Evolutionary conservation across 1,284 basidiomycete genomes (phyloP), one percentile per base, ranked within the genome.

Genomic region (Ceratobasidium papillatum): DNA sequence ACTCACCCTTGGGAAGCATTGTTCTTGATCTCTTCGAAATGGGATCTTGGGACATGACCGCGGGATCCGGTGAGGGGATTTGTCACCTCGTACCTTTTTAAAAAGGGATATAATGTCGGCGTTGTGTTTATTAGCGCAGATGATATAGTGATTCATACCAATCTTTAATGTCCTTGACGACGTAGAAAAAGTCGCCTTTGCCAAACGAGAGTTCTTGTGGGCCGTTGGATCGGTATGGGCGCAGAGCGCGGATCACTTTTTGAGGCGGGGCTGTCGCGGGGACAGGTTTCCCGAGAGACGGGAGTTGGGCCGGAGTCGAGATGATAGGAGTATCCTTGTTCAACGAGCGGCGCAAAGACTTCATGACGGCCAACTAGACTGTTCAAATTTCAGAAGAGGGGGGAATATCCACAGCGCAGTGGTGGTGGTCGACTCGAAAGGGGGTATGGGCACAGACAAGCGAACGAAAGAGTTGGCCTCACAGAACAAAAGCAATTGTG

Each of bases 121-220:
- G 5, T 85, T 87, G 30, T 85, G 81, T 56, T n/a, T n/a, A n/a
- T n/a, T 84, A 81, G 63, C 62, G 17, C 17, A 34, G n/a, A n/a
- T 27, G 19, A 47, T 47, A 47, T 47, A 19, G 19, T 9, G 19
- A 11, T 47, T 3, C 45, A 25, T 61, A 56, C 59, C 61, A 52
- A 76, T 76, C 61, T 75, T 89, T 85, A 19, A 87, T 84, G 79
- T 97, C 94, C 77, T 89, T 89, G 43, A 94, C 86, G 75, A 99
- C 96, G 83, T 99, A 94, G 85, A 98, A 99, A 84, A 99, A 99
- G 84, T 99, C 98, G 77, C 98, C 98, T 83, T 94, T 93, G 78
- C 89, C 86, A 81, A 99, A 99, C 54, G 93, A 90, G 72, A 99
- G 89, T 80, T 99, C 93, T 80, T 94, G 91, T 0, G 95, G 94